Evolutionary conservation across 2,329 filamentous ascomycete species (phyloP), one percentile per base, ranked within the genome.

Genomic region (Ascochyta rabiei): DNA sequence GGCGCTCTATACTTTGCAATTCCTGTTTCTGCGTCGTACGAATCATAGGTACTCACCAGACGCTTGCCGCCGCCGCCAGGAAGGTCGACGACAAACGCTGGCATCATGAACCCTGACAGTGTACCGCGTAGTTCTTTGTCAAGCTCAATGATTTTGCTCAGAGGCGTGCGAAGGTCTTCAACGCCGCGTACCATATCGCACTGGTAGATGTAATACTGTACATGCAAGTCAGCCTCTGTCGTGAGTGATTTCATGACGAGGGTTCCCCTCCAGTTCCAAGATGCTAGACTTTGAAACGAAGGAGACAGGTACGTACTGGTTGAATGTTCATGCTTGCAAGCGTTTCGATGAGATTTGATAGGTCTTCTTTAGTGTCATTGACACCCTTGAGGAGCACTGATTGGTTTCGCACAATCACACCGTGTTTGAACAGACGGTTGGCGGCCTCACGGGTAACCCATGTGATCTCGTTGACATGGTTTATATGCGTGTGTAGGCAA

Each of bases 401-500:
- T 71, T 88, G 85, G 67, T 87, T 87, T 24, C 85, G 78, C 9
- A 87, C 81, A 12, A 76, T 81, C 6, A 87, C 78, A 2, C 80
- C 80, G 5, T 79, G 76, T 53, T 79, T 74, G 57, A 80, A 79
- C 8, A 87, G 72, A 59, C 75, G 77, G 50, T 79, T 79, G 24
- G 81, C 78, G 2, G 85, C 85, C 41, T 73, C 67, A 59, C 77
- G 71, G 0, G 82, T 84, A 23, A 86, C 75, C 84, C 85, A 88
- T 4, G 83, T 84, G 50, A 87, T 81, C 67, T 88, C 85, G 33
- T 79, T 79, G 0, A 84, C 81, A 58, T 87, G 84, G 61, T 88
- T 87, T 72, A 88, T 86, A 63, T 88, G 86, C 0, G 86, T 88
- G 65, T 88, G 86, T 48, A 87, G 73, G 4, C 84, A 85, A 60